Percentiles rank a stretch among this genome's conserved stretches.
phyloP scores from a whole-genome alignment of 1,139 yeast species.

The Suhomyces anneliseae region DNA sequence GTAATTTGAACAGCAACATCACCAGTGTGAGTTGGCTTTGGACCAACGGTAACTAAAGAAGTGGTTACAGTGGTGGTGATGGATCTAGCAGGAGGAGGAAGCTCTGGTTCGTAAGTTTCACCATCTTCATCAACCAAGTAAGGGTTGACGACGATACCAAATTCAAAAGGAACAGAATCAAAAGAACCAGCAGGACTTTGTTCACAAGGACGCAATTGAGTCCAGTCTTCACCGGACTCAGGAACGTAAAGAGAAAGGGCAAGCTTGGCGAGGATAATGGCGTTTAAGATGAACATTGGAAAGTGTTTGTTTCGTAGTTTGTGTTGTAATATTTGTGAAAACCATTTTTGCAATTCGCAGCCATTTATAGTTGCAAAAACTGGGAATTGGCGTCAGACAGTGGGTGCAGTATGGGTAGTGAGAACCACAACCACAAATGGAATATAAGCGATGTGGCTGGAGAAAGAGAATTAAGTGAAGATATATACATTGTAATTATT shows the following conservation, averaged over 20 bases:
- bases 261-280: not conserved
- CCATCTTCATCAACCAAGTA: slow-evolving; percentile 19
- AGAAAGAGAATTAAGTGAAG: too few relatives aligned
- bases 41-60: slow-evolving; percentile 22
- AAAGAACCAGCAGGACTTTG: slow-evolving; percentile 20
- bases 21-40: slow-evolving; percentile 25
- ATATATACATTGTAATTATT: too few relatives aligned
- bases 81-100: slow-evolving; percentile 16
- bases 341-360: not conserved
- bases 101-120: slow-evolving; percentile 14
- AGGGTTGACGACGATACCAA: slow-evolving; percentile 39
- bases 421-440: too few relatives aligned
- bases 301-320: too few relatives aligned
- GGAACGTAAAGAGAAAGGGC: slow-evolving; percentile 26
- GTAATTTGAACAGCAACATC: slow-evolving; percentile 27
- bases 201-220: slow-evolving; percentile 27
- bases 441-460: too few relatives aligned
- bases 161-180: slow-evolving; percentile 30
- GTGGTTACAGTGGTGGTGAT: slow-evolving; percentile 21
- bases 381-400: not conserved
- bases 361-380: not conserved
- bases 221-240: slow-evolving; percentile 38
- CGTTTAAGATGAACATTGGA: not conserved
- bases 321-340: too few relatives aligned
- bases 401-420: too few relatives aligned